Conservation (phyloP, 2,329 filamentous ascomycete genomes). For the Phialophora tarda region DNA sequence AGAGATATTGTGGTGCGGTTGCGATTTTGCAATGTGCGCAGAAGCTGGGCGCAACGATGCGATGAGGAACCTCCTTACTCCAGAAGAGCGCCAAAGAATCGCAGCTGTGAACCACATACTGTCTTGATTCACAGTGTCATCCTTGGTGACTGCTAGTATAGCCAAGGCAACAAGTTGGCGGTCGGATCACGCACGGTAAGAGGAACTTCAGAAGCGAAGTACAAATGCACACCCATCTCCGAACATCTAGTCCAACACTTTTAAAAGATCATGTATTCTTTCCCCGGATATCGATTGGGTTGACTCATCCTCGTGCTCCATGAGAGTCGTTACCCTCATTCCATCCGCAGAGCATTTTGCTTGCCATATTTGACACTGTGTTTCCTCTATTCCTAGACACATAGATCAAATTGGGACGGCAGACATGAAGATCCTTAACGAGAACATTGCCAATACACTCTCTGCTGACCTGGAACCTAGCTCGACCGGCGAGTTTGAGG, state of each 20-base stretch:
- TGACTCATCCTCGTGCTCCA: conserved; percentile 26
- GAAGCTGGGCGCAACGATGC: neutral
- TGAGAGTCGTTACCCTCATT: conserved; percentile 37
- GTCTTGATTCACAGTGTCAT: neutral
- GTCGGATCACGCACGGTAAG: neutral
- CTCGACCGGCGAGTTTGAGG: neutral
- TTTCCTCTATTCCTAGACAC: conserved; percentile 17
- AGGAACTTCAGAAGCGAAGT: neutral
- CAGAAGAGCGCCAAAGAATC: neutral
- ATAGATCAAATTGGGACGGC: conserved; percentile 26
- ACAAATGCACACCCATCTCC: neutral
- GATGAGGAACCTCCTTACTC: neutral
- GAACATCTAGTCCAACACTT: neutral
- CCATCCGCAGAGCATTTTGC: conserved; percentile 36
- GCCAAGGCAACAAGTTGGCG: neutral
- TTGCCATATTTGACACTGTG: conserved; percentile 20
- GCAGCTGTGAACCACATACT: neutral
- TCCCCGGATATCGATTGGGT: conserved; percentile 38
- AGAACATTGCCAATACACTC: neutral
- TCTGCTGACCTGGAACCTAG: neutral
- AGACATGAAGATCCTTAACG: conserved; percentile 21
- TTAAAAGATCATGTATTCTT: neutral
- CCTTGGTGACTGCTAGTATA: neutral
- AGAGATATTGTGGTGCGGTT: neutral
- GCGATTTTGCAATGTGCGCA: neutral